Evolutionary conservation across 148 eudicot genomes (phyloP), one percentile per base, ranked within the genome.

Genomic region (Nyssa sinensis): DNA sequence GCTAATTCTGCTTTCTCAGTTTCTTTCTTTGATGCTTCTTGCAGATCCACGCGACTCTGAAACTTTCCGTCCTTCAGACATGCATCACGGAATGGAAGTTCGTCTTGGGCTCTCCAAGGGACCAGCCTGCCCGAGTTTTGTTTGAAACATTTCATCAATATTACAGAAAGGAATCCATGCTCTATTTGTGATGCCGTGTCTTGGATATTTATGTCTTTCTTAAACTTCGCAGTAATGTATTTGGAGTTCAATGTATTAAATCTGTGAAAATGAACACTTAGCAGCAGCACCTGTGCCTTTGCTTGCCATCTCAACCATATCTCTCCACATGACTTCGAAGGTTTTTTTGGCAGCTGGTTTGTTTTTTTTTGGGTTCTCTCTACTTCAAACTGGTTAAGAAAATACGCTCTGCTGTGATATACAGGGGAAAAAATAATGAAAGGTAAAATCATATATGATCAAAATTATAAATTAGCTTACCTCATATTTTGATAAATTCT

Each of bases 51-150:
- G 86, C 35, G 98, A 94, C 49, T 92, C 98, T 31, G 97, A 92
- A 65, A 78, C 83, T 19, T 64, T 82, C 69, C 87, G 91, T n/a
- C 84, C 90, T 14, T 74, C 79, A 49, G 98, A 94, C 85, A 86
- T 90, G 97, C 98, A 94, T 74, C 93, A 94, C 67, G 98, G 96
- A 51, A 83, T 90, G 97, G 98, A 94, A 81, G 98, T 92, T 71
- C 96, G 88, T 57, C 86, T 92, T 65, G 91, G 92, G 70, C 85
- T 94, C 47, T 85, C 98, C 1, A 92, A 90, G 70, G 98, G 97
- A 85, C 96, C 96, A 24, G 88, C 85, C 32, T 86, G 86, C 86
- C 96, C 93, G n/a, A 85, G 91, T 81, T 92, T 94, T 79, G 69
- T 87, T 72, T 94, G 84, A 92, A 67, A 5, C 61, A 35, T 69